Evolutionary conservation across 257 asterid species (phyloP).

Genomic region (Lavandula angustifolia): DNA sequence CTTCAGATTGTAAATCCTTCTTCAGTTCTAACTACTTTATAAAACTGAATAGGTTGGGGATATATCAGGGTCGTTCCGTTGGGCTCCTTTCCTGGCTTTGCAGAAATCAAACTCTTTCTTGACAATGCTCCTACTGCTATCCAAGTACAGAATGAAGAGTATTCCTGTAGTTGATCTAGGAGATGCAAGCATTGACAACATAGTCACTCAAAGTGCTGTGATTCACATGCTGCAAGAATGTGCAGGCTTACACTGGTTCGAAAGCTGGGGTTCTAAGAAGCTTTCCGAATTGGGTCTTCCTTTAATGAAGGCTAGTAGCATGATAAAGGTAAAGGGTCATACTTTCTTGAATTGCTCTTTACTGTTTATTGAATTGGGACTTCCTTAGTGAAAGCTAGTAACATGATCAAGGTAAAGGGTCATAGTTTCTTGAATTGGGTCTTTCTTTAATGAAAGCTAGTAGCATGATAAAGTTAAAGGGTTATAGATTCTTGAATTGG

Average conservation of each 20-base stretch:
- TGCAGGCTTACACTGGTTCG: conserved; percentile 97
- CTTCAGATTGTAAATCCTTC: background rate
- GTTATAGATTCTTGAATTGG: no score
- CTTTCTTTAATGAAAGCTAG: conserved; percentile 78
- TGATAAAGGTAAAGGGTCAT: conserved; percentile 59
- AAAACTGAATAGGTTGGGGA: conserved; percentile 69
- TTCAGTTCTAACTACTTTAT: background rate
- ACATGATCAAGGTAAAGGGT: conserved; percentile 61
- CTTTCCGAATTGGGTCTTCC: conserved; percentile 93
- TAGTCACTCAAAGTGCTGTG: conserved; percentile 92
- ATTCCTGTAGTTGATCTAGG: conserved; percentile 89
- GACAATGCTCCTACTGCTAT: conserved; percentile 91
- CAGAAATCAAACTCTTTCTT: conserved; percentile 88
- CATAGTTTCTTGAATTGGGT: conserved; percentile 42
- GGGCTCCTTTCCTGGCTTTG: conserved; percentile 99
- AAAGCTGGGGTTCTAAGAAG: conserved; percentile 93
- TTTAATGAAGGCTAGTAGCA: conserved; percentile 55
- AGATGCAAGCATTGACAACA: conserved; percentile 73
- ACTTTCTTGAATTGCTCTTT: background rate
- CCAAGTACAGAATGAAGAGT: conserved; percentile 96
- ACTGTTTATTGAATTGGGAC: conserved; percentile 57
- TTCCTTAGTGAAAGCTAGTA: conserved; percentile 71
- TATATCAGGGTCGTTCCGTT: conserved; percentile 91
- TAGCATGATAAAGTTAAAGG: conserved; percentile 30
- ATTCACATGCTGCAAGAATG: conserved; percentile 97